These are phyloP conservation scores for Hymenoscyphus salicellus DNA, from an alignment of 2,329 filamentous ascomycete species.

Conservation along the genomic window DNA sequence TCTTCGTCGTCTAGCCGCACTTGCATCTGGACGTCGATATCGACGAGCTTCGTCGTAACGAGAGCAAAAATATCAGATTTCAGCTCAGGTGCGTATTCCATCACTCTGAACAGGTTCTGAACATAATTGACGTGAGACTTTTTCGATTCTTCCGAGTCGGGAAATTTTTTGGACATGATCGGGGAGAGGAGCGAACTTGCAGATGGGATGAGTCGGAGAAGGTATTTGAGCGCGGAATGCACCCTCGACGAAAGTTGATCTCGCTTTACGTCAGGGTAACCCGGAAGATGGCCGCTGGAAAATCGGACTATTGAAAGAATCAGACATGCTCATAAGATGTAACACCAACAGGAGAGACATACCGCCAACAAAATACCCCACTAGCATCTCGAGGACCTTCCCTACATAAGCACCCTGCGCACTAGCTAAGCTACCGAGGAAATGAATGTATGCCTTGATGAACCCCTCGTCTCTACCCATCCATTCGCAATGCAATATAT, in stretches of 20 bases:
- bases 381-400: slow-evolving; percentile 73
- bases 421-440: slow-evolving; percentile 71
- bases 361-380: slow-evolving; percentile 68
- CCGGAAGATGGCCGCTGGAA: slow-evolving; percentile 35
- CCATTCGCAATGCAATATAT: slow-evolving; percentile 61
- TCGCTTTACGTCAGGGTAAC: slow-evolving; percentile 59
- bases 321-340: slow-evolving; percentile 38
- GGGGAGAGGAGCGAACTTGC: slow-evolving; percentile 67
- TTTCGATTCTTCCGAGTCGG: slow-evolving; percentile 71
- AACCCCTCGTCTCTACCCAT: slow-evolving; percentile 63
- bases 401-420: slow-evolving; percentile 77
- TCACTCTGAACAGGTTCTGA: slow-evolving; percentile 74
- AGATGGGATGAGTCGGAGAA: slow-evolving; percentile 79
- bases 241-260: slow-evolving; percentile 65
- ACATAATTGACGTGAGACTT: slow-evolving; percentile 85
- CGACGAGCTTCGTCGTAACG: slow-evolving; percentile 82
- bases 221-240: slow-evolving; percentile 70
- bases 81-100: slow-evolving; percentile 73
- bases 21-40: slow-evolving; percentile 94
- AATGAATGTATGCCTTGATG: slow-evolving; percentile 63
- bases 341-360: slow-evolving; percentile 27
- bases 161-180: slow-evolving; percentile 67
- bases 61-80: slow-evolving; percentile 77
- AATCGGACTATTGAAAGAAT: slow-evolving; percentile 35
- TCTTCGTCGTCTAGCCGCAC: slow-evolving; percentile 93